These are phyloP conservation scores for Casaregolazyma suthepensis DNA, from an alignment of 1,139 yeast genomes.

Conservation along the genomic window DNA sequence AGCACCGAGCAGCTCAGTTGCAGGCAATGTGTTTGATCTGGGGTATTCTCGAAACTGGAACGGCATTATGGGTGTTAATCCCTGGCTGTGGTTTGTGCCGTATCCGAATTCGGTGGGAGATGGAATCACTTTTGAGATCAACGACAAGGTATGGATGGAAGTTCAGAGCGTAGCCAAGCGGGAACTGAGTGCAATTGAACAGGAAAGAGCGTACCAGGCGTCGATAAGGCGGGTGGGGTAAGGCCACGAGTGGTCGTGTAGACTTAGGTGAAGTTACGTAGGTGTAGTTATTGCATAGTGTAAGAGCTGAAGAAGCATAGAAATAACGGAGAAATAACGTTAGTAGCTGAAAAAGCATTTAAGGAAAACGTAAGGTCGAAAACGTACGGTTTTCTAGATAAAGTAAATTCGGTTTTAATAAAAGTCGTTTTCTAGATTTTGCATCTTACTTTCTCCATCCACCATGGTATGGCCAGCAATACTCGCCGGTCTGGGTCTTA, in stretches of 20 bases:
- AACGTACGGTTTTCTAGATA: too few relatives aligned
- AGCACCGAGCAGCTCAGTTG: slow-evolving; percentile 35
- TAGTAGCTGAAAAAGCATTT: too few relatives aligned
- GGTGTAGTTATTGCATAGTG: too few relatives aligned
- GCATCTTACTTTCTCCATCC: too few relatives aligned
- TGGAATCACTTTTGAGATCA: slow-evolving; percentile 32
- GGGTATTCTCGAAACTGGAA: slow-evolving; percentile 60
- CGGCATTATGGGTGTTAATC: slow-evolving; percentile 62
- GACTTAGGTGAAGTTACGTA: not conserved
- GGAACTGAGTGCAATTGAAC: slow-evolving; percentile 17
- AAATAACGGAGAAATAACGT: too few relatives aligned
- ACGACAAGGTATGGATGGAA: slow-evolving; percentile 24
- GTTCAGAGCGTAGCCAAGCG: slow-evolving; percentile 29
- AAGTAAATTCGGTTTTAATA: too few relatives aligned
- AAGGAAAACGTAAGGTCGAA: too few relatives aligned
- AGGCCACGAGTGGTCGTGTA: not conserved
- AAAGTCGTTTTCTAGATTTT: too few relatives aligned
- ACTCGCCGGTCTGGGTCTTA: slow-evolving; percentile 24
- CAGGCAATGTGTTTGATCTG: slow-evolving; percentile 70
- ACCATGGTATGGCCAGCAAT: slow-evolving; percentile 13
- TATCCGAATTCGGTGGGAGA: slow-evolving; percentile 27
- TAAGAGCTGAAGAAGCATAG: too few relatives aligned
- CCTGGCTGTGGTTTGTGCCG: slow-evolving; percentile 72
- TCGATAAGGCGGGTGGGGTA: not conserved
- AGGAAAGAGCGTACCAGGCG: slow-evolving; percentile 1